phyloP scores from a whole-genome alignment of 2,329 filamentous ascomycete genomes.

The Fusarium pininemorale region DNA sequence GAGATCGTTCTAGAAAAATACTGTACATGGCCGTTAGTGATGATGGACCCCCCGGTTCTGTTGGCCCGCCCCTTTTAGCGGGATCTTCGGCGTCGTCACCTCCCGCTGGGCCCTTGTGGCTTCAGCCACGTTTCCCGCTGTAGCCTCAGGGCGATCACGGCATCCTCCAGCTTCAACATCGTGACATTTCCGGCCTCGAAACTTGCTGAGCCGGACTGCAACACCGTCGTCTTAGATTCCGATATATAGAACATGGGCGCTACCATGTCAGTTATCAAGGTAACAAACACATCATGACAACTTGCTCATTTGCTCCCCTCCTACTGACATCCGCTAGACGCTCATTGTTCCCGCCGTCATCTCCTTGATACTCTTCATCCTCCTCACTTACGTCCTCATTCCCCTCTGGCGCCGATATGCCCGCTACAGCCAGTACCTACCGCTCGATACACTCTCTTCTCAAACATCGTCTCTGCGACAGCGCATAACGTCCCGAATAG shows the following conservation, averaged over 20 bases:
- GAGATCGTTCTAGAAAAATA: not conserved
- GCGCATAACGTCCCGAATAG: slow-evolving; percentile 51
- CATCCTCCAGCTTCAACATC: slow-evolving; percentile 16
- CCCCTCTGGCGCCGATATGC: slow-evolving; percentile 76
- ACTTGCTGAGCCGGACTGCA: not conserved
- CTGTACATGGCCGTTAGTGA: not conserved
- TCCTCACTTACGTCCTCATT: slow-evolving; percentile 70
- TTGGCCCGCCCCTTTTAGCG: slow-evolving; percentile 28
- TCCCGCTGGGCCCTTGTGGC: slow-evolving; percentile 12
- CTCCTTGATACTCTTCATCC: slow-evolving; percentile 73
- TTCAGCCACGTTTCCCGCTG: slow-evolving; percentile 28
- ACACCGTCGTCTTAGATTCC: not conserved
- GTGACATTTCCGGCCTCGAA: slow-evolving; percentile 7
- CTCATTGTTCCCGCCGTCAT: slow-evolving; percentile 76
- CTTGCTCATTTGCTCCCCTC: not conserved
- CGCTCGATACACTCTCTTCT: slow-evolving; percentile 69
- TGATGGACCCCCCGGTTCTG: slow-evolving; percentile 6
- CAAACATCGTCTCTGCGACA: slow-evolving; percentile 65
- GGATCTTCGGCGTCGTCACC: slow-evolving; percentile 36
- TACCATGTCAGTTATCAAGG: slow-evolving; percentile 50
- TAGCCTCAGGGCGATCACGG: slow-evolving; percentile 13
- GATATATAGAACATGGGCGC: slow-evolving; percentile 44
- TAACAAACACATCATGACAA: slow-evolving; percentile 27
- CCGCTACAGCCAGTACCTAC: slow-evolving; percentile 79
- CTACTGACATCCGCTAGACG: slow-evolving; percentile 60